A percentile compares a stretch with the other conserved stretches of the same genome.
Conservation (phyloP, 805 yeast species). For the Starmerella stellata region DNA sequence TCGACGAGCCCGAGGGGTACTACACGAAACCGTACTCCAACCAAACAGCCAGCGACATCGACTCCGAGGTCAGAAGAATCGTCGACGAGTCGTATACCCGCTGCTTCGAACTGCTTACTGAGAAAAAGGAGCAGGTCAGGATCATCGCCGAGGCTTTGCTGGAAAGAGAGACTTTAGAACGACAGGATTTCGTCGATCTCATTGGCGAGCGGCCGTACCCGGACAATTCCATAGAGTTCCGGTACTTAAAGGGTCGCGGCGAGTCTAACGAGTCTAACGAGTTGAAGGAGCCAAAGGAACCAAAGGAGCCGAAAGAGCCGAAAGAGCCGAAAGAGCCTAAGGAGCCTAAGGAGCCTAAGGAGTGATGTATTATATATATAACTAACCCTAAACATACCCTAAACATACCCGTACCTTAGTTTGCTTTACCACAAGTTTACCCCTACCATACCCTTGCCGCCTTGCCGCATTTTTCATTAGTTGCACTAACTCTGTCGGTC, state of each 20-base stretch:
- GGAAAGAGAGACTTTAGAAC: conserved; percentile 71
- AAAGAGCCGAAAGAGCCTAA: no score
- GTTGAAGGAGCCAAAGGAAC: no score
- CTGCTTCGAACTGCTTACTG: conserved; percentile 50
- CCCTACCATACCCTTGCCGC: no score
- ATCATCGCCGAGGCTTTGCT: conserved; percentile 75
- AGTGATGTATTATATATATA: no score
- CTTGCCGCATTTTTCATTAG: no score
- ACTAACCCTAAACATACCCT: no score
- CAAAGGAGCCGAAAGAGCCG: no score
- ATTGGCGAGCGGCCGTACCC: conserved; percentile 81
- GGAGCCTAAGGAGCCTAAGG: no score
- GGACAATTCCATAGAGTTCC: conserved; percentile 18
- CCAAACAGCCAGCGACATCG: conserved; percentile 64
- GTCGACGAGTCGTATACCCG: conserved; percentile 55
- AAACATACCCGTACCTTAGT: no score
- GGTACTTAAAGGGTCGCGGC: conserved; percentile 19
- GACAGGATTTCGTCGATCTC: conserved; percentile 81
- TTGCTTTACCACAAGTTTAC: no score
- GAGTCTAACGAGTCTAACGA: conserved; percentile 13
- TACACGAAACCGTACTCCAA: conserved; percentile 80
- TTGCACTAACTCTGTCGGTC: no score
- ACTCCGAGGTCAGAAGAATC: conserved; percentile 61
- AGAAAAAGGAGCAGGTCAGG: conserved; percentile 59
- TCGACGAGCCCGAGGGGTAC: conserved; percentile 50